phyloP scores from a whole-genome alignment of 768 basidiomycete species.

The Mycena galericulata region DNA sequence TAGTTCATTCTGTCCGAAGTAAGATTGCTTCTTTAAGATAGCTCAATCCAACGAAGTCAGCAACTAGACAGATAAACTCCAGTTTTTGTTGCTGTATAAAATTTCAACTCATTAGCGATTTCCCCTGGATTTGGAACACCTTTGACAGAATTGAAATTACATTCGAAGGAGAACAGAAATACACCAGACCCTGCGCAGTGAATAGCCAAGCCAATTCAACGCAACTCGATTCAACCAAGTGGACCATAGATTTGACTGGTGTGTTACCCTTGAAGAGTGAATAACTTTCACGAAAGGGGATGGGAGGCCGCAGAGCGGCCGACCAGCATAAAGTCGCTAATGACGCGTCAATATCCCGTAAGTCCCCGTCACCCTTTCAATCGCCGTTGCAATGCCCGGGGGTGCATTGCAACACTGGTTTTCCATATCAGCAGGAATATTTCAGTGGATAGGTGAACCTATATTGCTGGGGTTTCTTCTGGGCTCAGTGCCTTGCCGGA shows the following conservation, averaged over 20 bases:
- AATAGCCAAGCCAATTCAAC: constrained; percentile 8
- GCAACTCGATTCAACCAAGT: too few species aligned
- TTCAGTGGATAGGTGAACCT: too few species aligned
- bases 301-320: not conserved
- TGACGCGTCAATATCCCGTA: too few species aligned
- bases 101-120: constrained; percentile 1
- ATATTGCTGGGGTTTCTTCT: too few species aligned
- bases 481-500: not conserved
- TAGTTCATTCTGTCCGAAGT: too few species aligned
- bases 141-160: not conserved
- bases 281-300: constrained; percentile 8
- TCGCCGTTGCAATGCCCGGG: too few species aligned
- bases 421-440: too few species aligned
- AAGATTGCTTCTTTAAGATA: too few species aligned
- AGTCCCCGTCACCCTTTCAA: too few species aligned
- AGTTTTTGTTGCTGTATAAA: constrained; percentile 8
- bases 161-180: not conserved
- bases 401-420: too few species aligned
- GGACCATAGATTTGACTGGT: constrained; percentile 5
- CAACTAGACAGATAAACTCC: constrained; percentile 12
- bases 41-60: constrained; percentile 11
- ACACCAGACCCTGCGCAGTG: not conserved
- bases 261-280: constrained; percentile 4
- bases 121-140: constrained; percentile 1
- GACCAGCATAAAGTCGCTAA: too few species aligned